These are phyloP conservation scores for Ogataea nonfermentans DNA, from an alignment of 805 yeast genomes.

Conservation along the genomic window DNA sequence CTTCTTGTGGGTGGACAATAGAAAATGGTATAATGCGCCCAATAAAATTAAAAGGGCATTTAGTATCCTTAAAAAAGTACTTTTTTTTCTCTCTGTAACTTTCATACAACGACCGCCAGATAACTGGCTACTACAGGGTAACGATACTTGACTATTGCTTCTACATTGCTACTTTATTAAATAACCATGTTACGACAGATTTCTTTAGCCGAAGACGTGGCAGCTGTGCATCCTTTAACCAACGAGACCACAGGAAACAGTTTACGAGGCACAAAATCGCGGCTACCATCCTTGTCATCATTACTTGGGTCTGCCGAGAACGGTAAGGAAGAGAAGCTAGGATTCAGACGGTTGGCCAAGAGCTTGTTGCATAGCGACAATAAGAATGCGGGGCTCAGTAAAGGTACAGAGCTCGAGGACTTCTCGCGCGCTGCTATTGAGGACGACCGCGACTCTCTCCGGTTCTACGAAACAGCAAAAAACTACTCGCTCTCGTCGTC, in stretches of 20 bases:
- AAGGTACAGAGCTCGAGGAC: conserved; percentile 16
- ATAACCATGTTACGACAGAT: conserved; percentile 20
- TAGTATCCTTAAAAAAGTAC: conserved; percentile 7
- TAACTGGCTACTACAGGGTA: background rate
- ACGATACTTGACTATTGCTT: conserved; percentile 6
- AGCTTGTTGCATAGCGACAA: conserved; percentile 22
- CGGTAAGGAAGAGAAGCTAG: conserved; percentile 22
- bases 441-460: conserved; percentile 17
- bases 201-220: conserved; percentile 17
- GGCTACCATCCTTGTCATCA: conserved; percentile 21
- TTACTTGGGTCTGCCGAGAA: conserved; percentile 21
- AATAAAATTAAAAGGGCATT: conserved; percentile 7
- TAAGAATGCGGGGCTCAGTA: conserved; percentile 7
- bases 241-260: conserved; percentile 13
- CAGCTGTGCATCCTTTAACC: conserved; percentile 15
- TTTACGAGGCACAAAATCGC: conserved; percentile 14
- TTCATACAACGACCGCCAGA: conserved; percentile 6
- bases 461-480: conserved; percentile 22
- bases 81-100: conserved; percentile 2
- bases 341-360: conserved; percentile 28
- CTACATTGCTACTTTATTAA: conserved; percentile 5
- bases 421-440: conserved; percentile 4
- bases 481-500: conserved; percentile 18
- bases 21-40: conserved; percentile 27
- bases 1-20: conserved; percentile 72